Evolutionary conservation across 2,329 filamentous ascomycete species (phyloP).

Genomic region (Triangularia setosa): DNA sequence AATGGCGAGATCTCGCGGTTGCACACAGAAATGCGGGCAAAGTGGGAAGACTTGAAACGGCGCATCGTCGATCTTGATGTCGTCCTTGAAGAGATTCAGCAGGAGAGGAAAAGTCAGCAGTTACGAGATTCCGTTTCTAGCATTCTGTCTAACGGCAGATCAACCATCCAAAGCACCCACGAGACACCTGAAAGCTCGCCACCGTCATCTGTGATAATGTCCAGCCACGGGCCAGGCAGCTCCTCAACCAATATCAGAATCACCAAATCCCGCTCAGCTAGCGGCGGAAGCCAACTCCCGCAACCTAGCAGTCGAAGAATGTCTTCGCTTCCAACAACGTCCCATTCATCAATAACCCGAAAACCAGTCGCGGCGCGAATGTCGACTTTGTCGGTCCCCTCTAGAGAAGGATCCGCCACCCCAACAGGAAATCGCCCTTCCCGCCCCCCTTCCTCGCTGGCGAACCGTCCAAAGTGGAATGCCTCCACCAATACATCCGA

Average conservation of each 20-base stretch:
- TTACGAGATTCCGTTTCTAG: constrained; percentile 90
- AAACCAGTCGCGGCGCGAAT: constrained; percentile 42
- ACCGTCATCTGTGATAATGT: constrained; percentile 59
- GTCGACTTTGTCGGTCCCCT: constrained; percentile 42
- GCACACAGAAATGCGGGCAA: constrained; percentile 78
- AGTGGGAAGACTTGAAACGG: constrained; percentile 71
- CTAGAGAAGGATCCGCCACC: constrained; percentile 45
- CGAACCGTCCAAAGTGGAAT: constrained; percentile 70
- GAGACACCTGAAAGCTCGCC: constrained; percentile 69
- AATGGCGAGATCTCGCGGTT: constrained; percentile 91
- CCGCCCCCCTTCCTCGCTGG: constrained; percentile 43
- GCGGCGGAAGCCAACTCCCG: constrained; percentile 43
- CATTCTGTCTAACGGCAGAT: constrained; percentile 79
- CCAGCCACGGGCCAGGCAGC: constrained; percentile 43
- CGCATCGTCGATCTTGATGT: constrained; percentile 75
- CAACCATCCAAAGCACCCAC: constrained; percentile 62
- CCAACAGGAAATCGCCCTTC: constrained; percentile 43
- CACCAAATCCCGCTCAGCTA: constrained; percentile 46
- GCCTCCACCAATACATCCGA: constrained; percentile 59
- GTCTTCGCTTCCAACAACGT: constrained; percentile 45
- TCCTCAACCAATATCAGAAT: constrained; percentile 31
- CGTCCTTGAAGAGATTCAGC: constrained; percentile 68
- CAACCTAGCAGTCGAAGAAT: constrained; percentile 44
- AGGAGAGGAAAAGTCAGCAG: constrained; percentile 63
- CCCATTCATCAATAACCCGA: constrained; percentile 32